Evolutionary conservation across 371 early-diverging fungal species (phyloP), one percentile per base, ranked within the genome.

Genomic region (Mortierella sp.): DNA sequence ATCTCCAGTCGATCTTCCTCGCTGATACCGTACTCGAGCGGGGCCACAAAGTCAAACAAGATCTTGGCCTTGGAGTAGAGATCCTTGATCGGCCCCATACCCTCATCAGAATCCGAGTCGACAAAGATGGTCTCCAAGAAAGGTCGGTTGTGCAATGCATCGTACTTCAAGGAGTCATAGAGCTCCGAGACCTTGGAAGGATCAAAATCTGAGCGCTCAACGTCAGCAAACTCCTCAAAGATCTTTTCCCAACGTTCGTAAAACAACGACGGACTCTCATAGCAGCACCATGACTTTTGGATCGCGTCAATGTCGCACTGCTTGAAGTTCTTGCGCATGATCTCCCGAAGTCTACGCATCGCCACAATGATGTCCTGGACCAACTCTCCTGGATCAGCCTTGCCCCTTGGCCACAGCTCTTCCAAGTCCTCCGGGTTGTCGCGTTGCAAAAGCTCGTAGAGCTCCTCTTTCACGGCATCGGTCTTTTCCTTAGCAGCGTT

Each of bases 211-310:
- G 82, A 75, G 54, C 81, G 88, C 38, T 91, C 91, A 0, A 92
- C 93, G 78, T 95, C 94, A 73, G 95, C 95, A 86, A 98, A 97
- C 63, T 97, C 97, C 43, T 90, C 88, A 82, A 99, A 96, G 71
- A 98, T 92, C 87, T 97, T 97, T 84, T 97, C 97, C 99, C 99
- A 99, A 24, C 99, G 93, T 89, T 99, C 99, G 77, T 92, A 91
- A 83, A 96, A 96, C 29, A 96, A 85, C 1, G 89, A 84, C 2
- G 95, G 94, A 29, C 92, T 93, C 78, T 97, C 97, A 78, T 90
- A 90, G 77, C 97, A 96, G 79, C 97, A 96, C 97, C 97, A 96
- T 3, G 92, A 89, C 56, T 88, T 73, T 87, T 96, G 95, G 16
- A 95, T 83, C 8, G 87, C 77, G 12, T 93, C 92, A 0, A 94